A percentile compares a stretch with the other conserved stretches of the same genome.
Conservation (phyloP, 2,329 filamentous ascomycete genomes). For the Colletotrichum cuscutae region DNA sequence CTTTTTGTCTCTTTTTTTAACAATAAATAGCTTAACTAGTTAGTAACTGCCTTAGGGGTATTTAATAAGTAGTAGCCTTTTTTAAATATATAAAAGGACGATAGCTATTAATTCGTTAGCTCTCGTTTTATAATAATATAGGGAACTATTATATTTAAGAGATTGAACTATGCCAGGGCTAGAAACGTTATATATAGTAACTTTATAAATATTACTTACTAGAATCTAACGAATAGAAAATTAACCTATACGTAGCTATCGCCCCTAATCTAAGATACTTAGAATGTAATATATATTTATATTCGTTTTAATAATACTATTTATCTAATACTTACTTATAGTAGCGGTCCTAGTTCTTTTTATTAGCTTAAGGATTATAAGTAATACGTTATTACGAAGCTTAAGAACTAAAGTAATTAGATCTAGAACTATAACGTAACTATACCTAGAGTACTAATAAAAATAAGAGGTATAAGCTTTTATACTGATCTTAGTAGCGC, state of each 20-base stretch:
- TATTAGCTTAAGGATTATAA: conserved; percentile 60
- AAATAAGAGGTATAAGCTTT: conserved; percentile 59
- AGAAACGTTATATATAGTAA: too few species aligned
- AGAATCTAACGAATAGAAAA: too few species aligned
- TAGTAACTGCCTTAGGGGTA: conserved; percentile 68
- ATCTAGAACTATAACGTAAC: conserved; percentile 59
- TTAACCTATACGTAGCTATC: too few species aligned
- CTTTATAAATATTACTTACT: too few species aligned
- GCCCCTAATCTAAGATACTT: conserved; percentile 21
- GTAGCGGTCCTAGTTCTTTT: conserved; percentile 64
- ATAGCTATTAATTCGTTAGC: too few species aligned
- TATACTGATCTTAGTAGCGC: conserved; percentile 52
- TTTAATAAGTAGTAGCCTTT: conserved; percentile 66
- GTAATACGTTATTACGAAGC: conserved; percentile 55
- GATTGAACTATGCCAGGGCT: too few species aligned
- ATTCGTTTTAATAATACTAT: conserved; percentile 72
- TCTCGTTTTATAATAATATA: too few species aligned
- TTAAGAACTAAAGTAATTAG: conserved; percentile 60
- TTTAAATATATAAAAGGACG: too few species aligned
- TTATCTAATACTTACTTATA: conserved; percentile 67
- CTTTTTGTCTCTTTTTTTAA: conserved; percentile 72
- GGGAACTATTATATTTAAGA: too few species aligned
- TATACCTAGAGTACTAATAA: conserved; percentile 48
- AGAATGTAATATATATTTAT: conserved; percentile 59
- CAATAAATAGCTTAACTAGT: conserved; percentile 72